Evolutionary conservation across 148 eudicot genomes (phyloP), one percentile per base, ranked within the genome.

Genomic region (Silene conica): DNA sequence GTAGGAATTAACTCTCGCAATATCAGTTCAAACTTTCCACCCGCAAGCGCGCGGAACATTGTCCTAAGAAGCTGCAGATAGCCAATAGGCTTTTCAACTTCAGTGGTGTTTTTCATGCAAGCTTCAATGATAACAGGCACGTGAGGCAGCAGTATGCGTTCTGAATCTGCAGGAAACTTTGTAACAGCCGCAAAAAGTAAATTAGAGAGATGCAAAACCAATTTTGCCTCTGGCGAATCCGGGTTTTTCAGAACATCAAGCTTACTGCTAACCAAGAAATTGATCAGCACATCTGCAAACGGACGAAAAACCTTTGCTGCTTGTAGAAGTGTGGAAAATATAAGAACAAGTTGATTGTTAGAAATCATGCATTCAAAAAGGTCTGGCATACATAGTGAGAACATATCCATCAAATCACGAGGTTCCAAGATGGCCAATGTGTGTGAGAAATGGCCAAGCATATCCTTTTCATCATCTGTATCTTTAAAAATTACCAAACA

Each of bases 331-430:
- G 89, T 80, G 61, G 97, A 90, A 73, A 90, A 90, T 43, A 95
- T 90, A 76, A 88, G 87, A 60, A 92, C 90, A 57, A 95, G 87
- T 75, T 92, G 99, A 63, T 84, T 82, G 89, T 87, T 95, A 46
- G 89, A 82, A 77, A 90, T 92, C 99, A 95, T 92, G 94, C 96
- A 88, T 73, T 95, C 97, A 82, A 95, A 95, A 76, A 95, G 96
- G 78, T 92, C 99, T 0, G 99, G 96, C 94, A 95, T 90, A 79
- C 99, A 92, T 71, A 95, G 81, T 19, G 99, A 92, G 83, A 95
- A 95, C 92, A 95, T 92, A 79, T 95, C 99, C 94, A 90, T 95
- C 63, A 95, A 83, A 82, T 95, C 99, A 25, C 97, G 90, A 79
- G 99, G 97, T 79, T 95, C 99, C 89, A 92, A 86, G 62, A 95